phyloP scores from a whole-genome alignment of 257 asterid species.

The Plantago elongata region DNA sequence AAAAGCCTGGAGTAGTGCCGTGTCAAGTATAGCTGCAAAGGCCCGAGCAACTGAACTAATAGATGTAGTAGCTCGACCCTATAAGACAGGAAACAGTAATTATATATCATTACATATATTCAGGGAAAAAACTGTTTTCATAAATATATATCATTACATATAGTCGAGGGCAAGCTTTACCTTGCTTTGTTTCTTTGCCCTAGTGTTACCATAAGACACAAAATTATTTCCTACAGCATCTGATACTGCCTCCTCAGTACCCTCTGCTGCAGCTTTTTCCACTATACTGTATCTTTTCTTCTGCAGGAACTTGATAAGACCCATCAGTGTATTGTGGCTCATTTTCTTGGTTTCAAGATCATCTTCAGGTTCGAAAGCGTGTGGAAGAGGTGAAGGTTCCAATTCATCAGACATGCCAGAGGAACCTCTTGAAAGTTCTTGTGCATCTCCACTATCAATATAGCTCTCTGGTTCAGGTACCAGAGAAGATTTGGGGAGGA shows the following conservation, averaged over 20 bases:
- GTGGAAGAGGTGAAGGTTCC: conserved; percentile 50
- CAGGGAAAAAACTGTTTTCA: too few relatives aligned
- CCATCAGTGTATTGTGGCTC: conserved; percentile 95
- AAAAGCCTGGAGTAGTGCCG: conserved; percentile 86
- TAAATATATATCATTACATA: too few relatives aligned
- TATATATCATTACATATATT: neutral
- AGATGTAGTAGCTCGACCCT: conserved; percentile 61
- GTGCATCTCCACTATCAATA: conserved; percentile 64
- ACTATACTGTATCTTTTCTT: conserved; percentile 65
- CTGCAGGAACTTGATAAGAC: conserved; percentile 91
- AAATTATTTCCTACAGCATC: conserved; percentile 84
- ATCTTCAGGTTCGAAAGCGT: conserved; percentile 58
- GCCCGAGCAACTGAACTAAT: conserved; percentile 93
- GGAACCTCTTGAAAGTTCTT: conserved; percentile 75
- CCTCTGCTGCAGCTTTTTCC: conserved; percentile 96
- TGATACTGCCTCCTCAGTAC: conserved; percentile 97
- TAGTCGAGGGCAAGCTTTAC: conserved; percentile 31
- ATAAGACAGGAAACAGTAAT: conserved; percentile 16
- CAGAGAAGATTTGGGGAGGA: conserved; percentile 79
- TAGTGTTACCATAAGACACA: conserved; percentile 57
- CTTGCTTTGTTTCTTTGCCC: conserved; percentile 59
- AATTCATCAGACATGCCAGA: conserved; percentile 81
- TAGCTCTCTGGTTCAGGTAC: conserved; percentile 78
- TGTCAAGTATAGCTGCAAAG: conserved; percentile 87
- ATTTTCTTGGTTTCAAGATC: conserved; percentile 85